Evolutionary conservation across 306 rosid species (phyloP).

Genomic region (Comarum palustre): DNA sequence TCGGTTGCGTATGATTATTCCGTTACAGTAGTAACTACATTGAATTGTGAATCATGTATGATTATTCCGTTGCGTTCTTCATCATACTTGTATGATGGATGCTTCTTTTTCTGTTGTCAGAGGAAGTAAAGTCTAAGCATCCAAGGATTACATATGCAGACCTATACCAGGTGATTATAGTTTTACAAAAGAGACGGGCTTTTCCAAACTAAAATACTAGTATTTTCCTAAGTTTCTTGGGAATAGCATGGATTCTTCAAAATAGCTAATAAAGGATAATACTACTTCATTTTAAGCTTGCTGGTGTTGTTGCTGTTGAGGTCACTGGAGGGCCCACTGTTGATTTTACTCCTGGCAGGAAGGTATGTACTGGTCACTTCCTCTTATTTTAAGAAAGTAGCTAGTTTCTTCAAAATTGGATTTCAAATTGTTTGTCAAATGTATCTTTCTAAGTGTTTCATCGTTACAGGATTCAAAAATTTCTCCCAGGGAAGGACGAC

Average conservation of each 20-base stretch:
- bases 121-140: constrained; percentile 77
- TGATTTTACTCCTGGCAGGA: constrained; percentile 84
- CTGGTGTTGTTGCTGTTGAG: constrained; percentile 97
- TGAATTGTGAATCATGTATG: neutral
- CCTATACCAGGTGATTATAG: constrained; percentile 73
- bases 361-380: constrained; percentile 34
- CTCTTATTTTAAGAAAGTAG: constrained; percentile 24
- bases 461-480: constrained; percentile 59
- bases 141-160: constrained; percentile 77
- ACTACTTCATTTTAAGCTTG: constrained; percentile 57
- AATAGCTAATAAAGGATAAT: neutral
- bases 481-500: constrained; percentile 75
- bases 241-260: neutral
- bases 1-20: too few relatives aligned
- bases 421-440: neutral
- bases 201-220: neutral
- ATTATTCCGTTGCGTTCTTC: neutral
- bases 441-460: neutral
- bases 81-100: constrained; percentile 14
- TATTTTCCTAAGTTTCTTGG: neutral
- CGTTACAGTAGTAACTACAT: too few relatives aligned
- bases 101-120: constrained; percentile 46
- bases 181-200: constrained; percentile 16
- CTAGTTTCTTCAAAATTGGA: constrained; percentile 11
- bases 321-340: constrained; percentile 92